A percentile compares a stretch with the other conserved stretches of the same genome.
These are phyloP conservation scores for Penicillium glabrum DNA, from an alignment of 2,329 filamentous ascomycete species.

Conservation along the genomic window DNA sequence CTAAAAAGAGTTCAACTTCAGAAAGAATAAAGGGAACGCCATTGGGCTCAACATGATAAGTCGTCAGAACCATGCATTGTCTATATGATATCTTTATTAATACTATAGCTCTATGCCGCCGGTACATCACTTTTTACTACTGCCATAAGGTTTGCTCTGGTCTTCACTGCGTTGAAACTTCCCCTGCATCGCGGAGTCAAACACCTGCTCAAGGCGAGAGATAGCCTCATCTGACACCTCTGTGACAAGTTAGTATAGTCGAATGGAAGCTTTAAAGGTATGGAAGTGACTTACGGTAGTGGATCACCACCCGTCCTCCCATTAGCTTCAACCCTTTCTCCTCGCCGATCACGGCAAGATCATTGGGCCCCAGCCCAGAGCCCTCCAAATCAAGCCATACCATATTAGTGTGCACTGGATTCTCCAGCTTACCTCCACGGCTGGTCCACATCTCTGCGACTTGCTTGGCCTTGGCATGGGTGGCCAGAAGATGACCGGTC, in stretches of 20 bases:
- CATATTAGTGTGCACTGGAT: slow-evolving; percentile 88
- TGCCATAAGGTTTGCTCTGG: slow-evolving; percentile 35
- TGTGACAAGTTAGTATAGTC: slow-evolving; percentile 27
- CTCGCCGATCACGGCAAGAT: slow-evolving; percentile 56
- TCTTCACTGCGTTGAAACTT: slow-evolving; percentile 33
- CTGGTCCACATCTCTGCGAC: slow-evolving; percentile 66
- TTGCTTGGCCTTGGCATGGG: slow-evolving; percentile 63
- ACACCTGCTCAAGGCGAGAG: slow-evolving; percentile 55
- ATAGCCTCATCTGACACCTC: slow-evolving; percentile 68
- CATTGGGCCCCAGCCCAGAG: slow-evolving; percentile 53
- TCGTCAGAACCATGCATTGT: background rate
- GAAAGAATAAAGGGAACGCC: background rate
- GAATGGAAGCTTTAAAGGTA: slow-evolving; percentile 1
- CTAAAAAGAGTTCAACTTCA: background rate
- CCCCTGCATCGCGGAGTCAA: slow-evolving; percentile 43
- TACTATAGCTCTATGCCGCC: background rate
- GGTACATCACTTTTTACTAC: slow-evolving; percentile 17
- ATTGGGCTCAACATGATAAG: background rate
- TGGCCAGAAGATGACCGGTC: slow-evolving; percentile 60
- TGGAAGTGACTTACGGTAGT: slow-evolving; percentile 57
- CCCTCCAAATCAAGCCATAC: slow-evolving; percentile 75
- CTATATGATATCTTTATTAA: background rate
- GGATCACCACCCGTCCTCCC: slow-evolving; percentile 64
- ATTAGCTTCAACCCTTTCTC: slow-evolving; percentile 58
- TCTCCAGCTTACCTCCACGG: slow-evolving; percentile 66